Conservation (phyloP, 176 grass and related monocot species). For the Typha latifolia region DNA sequence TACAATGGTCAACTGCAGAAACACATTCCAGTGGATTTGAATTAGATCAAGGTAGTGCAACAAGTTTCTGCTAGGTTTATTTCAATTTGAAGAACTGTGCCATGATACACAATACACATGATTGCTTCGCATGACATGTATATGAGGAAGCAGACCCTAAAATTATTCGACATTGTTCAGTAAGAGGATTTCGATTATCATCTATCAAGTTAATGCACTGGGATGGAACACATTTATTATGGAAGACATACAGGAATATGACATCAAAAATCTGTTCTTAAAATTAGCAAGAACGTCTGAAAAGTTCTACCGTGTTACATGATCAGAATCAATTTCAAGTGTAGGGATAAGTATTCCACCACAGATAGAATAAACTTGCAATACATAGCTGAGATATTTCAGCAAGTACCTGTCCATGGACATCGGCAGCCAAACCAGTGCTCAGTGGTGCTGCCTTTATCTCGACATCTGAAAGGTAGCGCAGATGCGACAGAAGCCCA, state of each 20-base stretch:
- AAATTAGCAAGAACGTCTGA: no score
- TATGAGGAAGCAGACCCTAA: not conserved
- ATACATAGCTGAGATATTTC: not conserved
- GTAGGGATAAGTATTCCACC: no score
- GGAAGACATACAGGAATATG: no score
- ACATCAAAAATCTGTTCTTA: no score
- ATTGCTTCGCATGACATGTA: not conserved
- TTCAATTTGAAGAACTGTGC: not conserved
- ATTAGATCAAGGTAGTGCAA: not conserved
- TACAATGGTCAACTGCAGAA: conserved; percentile 46
- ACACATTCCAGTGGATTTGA: conserved; percentile 1
- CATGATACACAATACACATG: not conserved
- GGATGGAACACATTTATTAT: no score
- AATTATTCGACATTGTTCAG: no score
- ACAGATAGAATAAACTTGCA: not conserved
- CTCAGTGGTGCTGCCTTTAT: conserved; percentile 56
- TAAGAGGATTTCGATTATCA: no score
- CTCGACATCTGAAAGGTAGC: conserved; percentile 52
- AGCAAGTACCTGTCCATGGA: conserved; percentile 73
- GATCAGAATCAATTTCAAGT: no score
- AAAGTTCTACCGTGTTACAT: no score
- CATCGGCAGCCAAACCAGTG: conserved; percentile 82
- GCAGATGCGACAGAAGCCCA: conserved; percentile 52
- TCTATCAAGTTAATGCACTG: no score
- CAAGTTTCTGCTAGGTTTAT: not conserved